Evolutionary conservation across 495 filamentous ascomycete genomes (phyloP).

Genomic region (Sporormia fimetaria): DNA sequence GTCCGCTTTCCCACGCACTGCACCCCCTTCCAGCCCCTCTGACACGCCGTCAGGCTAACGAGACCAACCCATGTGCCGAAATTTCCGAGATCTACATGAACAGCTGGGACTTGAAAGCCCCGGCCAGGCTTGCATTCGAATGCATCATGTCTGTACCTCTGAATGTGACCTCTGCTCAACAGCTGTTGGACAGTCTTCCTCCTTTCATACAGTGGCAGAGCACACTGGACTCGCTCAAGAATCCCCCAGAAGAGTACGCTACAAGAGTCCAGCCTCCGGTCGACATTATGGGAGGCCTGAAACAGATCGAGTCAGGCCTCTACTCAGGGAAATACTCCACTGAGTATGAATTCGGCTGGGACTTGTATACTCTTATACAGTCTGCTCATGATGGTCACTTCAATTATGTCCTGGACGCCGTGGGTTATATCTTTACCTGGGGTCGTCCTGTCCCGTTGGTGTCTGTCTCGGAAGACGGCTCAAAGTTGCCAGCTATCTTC

Average conservation of each 20-base stretch:
- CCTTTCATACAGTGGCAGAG: slow-evolving; percentile 31
- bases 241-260: slow-evolving; percentile 29
- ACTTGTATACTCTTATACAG: slow-evolving; percentile 27
- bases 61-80: slow-evolving; percentile 15
- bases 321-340: slow-evolving; percentile 17
- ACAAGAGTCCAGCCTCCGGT: slow-evolving; percentile 27
- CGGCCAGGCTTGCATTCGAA: slow-evolving; percentile 20
- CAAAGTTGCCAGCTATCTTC: slow-evolving; percentile 25
- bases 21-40: not conserved
- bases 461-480: slow-evolving; percentile 29
- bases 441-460: slow-evolving; percentile 26
- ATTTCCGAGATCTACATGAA: slow-evolving; percentile 10
- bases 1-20: slow-evolving; percentile 3
- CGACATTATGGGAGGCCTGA: slow-evolving; percentile 25
- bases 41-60: slow-evolving; percentile 1
- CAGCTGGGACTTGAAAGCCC: not conserved
- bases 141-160: slow-evolving; percentile 24
- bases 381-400: slow-evolving; percentile 32
- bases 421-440: slow-evolving; percentile 27
- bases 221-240: slow-evolving; percentile 26
- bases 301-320: slow-evolving; percentile 21
- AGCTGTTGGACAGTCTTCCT: slow-evolving; percentile 18
- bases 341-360: slow-evolving; percentile 30
- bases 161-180: slow-evolving; percentile 19
- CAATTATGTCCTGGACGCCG: slow-evolving; percentile 25